Conservation (phyloP, 106 monocot species). For the Allium fistulosum region DNA sequence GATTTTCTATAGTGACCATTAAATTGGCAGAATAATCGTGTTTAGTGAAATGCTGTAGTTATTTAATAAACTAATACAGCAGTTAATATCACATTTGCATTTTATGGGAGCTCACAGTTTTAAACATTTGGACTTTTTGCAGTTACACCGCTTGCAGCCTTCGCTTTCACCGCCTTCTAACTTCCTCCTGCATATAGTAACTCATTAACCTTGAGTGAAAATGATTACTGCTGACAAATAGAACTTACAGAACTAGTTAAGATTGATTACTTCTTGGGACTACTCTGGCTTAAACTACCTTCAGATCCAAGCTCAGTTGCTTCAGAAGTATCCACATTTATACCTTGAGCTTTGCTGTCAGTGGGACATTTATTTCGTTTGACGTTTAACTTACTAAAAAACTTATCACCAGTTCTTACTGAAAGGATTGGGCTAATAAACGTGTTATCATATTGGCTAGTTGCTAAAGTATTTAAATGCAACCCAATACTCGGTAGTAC, state of each 20-base stretch:
- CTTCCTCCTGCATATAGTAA: too few species aligned
- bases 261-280: too few species aligned
- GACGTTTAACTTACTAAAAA: slow-evolving; percentile 14
- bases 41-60: not conserved
- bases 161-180: slow-evolving; percentile 61
- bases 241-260: too few species aligned
- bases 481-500: too few species aligned
- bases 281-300: too few species aligned
- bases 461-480: too few species aligned
- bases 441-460: too few species aligned
- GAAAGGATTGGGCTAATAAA: too few species aligned
- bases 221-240: too few species aligned
- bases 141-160: slow-evolving; percentile 82
- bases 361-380: slow-evolving; percentile 12
- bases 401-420: too few species aligned
- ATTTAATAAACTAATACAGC: not conserved
- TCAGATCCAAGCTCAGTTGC: too few species aligned
- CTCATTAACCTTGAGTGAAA: too few species aligned
- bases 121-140: slow-evolving; percentile 98
- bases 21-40: not conserved
- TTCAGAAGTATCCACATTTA: slow-evolving; percentile 26
- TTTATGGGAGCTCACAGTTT: slow-evolving; percentile 86
- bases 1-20: not conserved
- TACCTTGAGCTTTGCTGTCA: slow-evolving; percentile 13
- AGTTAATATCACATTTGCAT: not conserved